A percentile compares a stretch with the other conserved stretches of the same genome.
phyloP scores from a whole-genome alignment of 345 rosid species.

The Camelina hispida region DNA sequence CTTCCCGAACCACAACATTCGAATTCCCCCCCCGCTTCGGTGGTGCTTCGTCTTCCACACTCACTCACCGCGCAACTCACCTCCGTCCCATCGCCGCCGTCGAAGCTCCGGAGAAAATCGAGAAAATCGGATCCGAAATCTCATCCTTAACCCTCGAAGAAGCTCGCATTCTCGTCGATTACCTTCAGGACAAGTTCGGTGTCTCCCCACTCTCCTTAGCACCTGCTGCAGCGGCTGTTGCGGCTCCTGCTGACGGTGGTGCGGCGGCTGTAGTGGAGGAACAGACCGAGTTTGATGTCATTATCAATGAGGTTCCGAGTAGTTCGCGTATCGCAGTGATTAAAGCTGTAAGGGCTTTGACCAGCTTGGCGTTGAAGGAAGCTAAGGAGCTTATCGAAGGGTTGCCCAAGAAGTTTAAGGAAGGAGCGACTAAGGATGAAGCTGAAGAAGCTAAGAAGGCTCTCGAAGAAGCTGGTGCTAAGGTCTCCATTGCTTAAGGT shows the following conservation, averaged over 20 bases:
- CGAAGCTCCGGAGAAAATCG: slow-evolving; percentile 74
- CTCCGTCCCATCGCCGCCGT: slow-evolving; percentile 72
- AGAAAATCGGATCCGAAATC: slow-evolving; percentile 67
- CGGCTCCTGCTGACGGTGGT: slow-evolving; percentile 48
- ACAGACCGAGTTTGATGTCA: slow-evolving; percentile 83
- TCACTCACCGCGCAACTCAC: slow-evolving; percentile 47
- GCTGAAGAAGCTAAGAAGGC: slow-evolving; percentile 89
- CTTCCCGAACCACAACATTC: slow-evolving; percentile 38
- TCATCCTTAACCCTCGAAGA: slow-evolving; percentile 74
- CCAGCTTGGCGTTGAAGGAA: slow-evolving; percentile 85
- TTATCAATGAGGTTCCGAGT: slow-evolving; percentile 78
- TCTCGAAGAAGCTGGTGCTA: slow-evolving; percentile 91
- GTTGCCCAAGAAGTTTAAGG: slow-evolving; percentile 88
- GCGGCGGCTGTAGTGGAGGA: slow-evolving; percentile 61
- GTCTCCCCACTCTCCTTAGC: slow-evolving; percentile 81
- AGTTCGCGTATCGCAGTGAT: slow-evolving; percentile 78
- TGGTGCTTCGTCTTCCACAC: slow-evolving; percentile 35
- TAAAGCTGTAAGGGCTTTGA: slow-evolving; percentile 75
- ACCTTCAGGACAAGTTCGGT: slow-evolving; percentile 84
- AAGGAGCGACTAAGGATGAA: slow-evolving; percentile 73
- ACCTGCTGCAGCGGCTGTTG: slow-evolving; percentile 56
- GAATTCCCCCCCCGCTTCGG: slow-evolving; percentile 51
- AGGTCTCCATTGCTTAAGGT: slow-evolving; percentile 57
- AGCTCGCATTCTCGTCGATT: slow-evolving; percentile 77
- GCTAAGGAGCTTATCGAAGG: slow-evolving; percentile 89